Evolutionary conservation across 2,329 filamentous ascomycete genomes (phyloP).

Genomic region (Grosmannia huntii): DNA sequence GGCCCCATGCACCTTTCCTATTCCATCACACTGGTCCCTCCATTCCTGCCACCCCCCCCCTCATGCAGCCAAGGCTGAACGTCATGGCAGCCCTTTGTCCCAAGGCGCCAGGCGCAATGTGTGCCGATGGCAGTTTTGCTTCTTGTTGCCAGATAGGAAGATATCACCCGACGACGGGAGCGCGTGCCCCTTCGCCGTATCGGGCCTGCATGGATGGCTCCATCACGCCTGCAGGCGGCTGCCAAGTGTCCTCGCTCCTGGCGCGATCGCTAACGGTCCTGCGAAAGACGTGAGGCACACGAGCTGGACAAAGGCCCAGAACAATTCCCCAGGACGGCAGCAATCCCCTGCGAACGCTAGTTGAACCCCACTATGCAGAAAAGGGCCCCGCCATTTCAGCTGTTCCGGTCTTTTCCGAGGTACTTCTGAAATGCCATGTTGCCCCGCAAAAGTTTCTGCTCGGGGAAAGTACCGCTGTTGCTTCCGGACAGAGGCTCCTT

Average conservation of each 20-base stretch:
- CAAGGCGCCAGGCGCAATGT: neutral
- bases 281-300: neutral
- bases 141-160: neutral
- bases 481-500: neutral
- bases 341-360: neutral
- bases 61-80: slow-evolving; percentile 7
- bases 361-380: neutral
- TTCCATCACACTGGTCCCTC: neutral
- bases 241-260: no score
- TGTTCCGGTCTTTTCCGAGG: slow-evolving; percentile 1
- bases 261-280: no score
- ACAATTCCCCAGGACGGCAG: neutral
- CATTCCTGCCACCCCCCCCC: neutral
- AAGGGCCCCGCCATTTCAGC: neutral
- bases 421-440: neutral
- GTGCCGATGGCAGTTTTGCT: neutral
- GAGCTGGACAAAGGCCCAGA: neutral
- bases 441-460: neutral
- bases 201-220: neutral
- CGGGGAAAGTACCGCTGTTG: neutral
- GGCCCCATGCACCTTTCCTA: neutral
- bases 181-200: neutral
- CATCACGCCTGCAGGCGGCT: no score
- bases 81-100: neutral
- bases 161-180: neutral